Evolutionary conservation across 1,139 yeast genomes (phyloP), one percentile per base, ranked within the genome.

Genomic region (Taphrina pruni): DNA sequence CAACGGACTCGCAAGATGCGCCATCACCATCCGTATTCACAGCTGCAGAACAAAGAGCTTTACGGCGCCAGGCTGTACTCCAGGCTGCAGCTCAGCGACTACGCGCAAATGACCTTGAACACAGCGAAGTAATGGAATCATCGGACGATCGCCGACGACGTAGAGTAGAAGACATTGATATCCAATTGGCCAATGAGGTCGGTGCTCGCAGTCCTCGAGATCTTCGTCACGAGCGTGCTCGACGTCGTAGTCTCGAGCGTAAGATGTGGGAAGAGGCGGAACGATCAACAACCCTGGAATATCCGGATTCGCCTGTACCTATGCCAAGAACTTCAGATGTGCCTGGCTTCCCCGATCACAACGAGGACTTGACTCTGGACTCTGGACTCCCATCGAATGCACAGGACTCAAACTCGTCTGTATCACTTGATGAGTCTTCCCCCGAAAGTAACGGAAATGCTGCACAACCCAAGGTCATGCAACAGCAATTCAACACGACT

Each of bases 241-340:
- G 58, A 6, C 64, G 51, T 20, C 62, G 62, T 12, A 52, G 62
- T 35, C 50, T 46, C 14, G 66, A 61, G 45, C 60, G 68, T 9
- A 60, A 62, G 39, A 41, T 39, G 21, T 61, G 65, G 60, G 70
- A 60, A 14, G 71, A 69, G 26, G 71, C 68, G n/a, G 72, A 61
- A 14, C 66, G 61, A 26, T 70, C 14, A 0, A 50, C 35, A 8
- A 70, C 20, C 1, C 55, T 58, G 36, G 43, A 50, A 17, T 65
- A 65, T n/a, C 66, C 54, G 9, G 72, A 70, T 17, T 52, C 60
- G 41, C 60, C 66, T 3, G 66, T 39, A 38, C 58, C 50, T 17
- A 51, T 32, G 17, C 51, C 70, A 14, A 20, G 32, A 20, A 12
- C 66, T 20, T 57, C 60, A 43, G 66, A 7, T 8, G 8, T 54